These are phyloP conservation scores for Marsdenia floribunda DNA, from an alignment of 257 asterid genomes.

Conservation along the genomic window DNA sequence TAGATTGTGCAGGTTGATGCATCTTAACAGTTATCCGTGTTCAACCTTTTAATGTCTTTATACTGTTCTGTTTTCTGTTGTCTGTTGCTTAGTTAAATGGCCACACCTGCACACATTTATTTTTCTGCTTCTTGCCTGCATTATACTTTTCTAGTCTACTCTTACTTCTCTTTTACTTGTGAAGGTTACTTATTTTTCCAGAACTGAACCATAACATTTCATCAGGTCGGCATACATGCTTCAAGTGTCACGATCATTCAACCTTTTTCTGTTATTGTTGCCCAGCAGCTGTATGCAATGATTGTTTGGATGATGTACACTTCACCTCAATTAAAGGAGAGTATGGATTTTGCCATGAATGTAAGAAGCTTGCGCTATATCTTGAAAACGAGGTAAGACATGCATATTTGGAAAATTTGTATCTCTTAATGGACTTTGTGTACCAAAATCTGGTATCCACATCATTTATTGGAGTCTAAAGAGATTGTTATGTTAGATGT, in stretches of 20 bases:
- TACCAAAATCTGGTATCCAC: neutral
- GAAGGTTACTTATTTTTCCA: neutral
- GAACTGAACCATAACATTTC: slow-evolving; percentile 22
- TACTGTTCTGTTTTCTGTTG: neutral
- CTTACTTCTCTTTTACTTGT: neutral
- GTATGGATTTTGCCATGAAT: slow-evolving; percentile 56
- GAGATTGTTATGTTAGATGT: neutral
- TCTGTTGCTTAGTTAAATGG: neutral
- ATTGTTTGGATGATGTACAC: slow-evolving; percentile 30
- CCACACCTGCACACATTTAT: neutral
- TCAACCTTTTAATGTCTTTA: neutral
- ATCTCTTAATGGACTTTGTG: neutral
- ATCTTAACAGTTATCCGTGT: neutral
- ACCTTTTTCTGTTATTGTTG: slow-evolving; percentile 57
- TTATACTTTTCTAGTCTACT: neutral
- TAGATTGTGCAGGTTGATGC: neutral
- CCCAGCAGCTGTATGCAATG: slow-evolving; percentile 44
- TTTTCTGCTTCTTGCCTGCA: neutral
- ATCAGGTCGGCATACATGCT: slow-evolving; percentile 76
- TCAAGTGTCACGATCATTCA: slow-evolving; percentile 31
- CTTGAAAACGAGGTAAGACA: slow-evolving; percentile 61
- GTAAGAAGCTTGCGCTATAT: slow-evolving; percentile 46
- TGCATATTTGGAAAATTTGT: neutral
- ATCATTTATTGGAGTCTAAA: no score
- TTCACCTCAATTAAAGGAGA: slow-evolving; percentile 43